Evolutionary conservation across 192 early-diverging fungal genomes (phyloP), one percentile per base, ranked within the genome.

Genomic region (Oehlia diaphana): DNA sequence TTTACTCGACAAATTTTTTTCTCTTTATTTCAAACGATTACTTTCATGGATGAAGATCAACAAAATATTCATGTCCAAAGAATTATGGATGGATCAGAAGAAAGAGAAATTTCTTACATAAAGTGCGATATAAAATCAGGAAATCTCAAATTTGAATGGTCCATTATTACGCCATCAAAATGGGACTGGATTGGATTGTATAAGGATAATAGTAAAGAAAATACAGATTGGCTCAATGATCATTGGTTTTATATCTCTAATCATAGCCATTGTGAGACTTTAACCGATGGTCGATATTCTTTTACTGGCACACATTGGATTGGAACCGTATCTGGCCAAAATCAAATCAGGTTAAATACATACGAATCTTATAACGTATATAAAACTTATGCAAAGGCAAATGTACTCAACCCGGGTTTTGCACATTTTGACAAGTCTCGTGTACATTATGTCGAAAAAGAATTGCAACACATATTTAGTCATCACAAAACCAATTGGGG

Each of bases 321-420:
- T 23, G 35, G 74, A 76, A 76, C 74, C n/a, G 35, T 76, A 23
- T 76, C 74, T 61, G 50, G 61, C 3, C 19, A 5, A 23, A 76
- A 76, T 37, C 74, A 76, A 47, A 76, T 76, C 28, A 61, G 61
- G 23, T 39, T 76, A 63, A 76, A 76, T 10, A 76, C 74, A 6
- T 74, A 74, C 21, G 72, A 74, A 58, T 31, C 26, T 74, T 3
- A 13, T 10, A 28, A n/a, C 3, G 72, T 39, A 4, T 74, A 61
- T 58, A 74, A 61, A 58, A 74, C 72, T 74, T 74, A 74, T 74
- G 28, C 72, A 53, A 9, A 58, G 3, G 49, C 23, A 1, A 74
- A 58, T 50, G 72, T 74, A 74, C 37, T 26, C 50, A 53, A 50
- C 12, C 49, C 72, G 5, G 71, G n/a, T 42, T 72, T 72, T 26